Evolutionary conservation across 2,329 filamentous ascomycete species (phyloP).

Genomic region (Colletotrichum endophyticum): DNA sequence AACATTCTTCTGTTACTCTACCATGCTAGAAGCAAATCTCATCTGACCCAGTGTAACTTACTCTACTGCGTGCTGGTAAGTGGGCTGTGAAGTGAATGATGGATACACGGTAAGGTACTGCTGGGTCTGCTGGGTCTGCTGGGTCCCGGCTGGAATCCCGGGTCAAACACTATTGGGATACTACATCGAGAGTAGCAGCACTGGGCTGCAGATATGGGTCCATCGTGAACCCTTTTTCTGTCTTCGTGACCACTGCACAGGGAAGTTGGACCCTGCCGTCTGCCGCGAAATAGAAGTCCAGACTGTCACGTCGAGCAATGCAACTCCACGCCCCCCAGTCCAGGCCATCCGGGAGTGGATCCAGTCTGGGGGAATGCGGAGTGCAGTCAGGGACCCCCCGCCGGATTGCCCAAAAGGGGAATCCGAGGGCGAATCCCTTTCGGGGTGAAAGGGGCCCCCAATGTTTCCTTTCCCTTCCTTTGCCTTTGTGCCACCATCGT

Average conservation of each 20-base stretch:
- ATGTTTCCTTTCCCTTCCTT: slow-evolving; percentile 2
- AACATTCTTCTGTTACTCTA: background rate
- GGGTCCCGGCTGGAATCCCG: background rate
- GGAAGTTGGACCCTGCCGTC: background rate
- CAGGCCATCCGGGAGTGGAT: background rate
- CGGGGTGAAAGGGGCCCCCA: background rate
- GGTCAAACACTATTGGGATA: background rate
- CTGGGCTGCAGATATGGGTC: background rate
- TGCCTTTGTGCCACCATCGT: background rate
- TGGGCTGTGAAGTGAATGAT: background rate
- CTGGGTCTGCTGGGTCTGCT: background rate
- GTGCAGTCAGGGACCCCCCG: background rate
- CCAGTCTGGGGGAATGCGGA: slow-evolving; percentile 13
- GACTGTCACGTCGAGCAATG: background rate
- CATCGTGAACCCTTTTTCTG: background rate
- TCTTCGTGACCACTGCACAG: background rate
- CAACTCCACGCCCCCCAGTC: background rate
- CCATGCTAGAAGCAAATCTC: background rate
- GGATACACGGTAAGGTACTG: background rate
- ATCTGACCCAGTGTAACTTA: background rate
- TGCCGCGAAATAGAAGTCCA: background rate
- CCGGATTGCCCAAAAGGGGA: slow-evolving; percentile 9
- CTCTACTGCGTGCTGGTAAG: too few species aligned
- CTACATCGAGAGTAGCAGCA: background rate
- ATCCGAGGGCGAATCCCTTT: slow-evolving; percentile 17